Base-by-base conservation (phyloP, 139 green algal species). In the Auxenochlorella pyrenoidosa region DNA sequence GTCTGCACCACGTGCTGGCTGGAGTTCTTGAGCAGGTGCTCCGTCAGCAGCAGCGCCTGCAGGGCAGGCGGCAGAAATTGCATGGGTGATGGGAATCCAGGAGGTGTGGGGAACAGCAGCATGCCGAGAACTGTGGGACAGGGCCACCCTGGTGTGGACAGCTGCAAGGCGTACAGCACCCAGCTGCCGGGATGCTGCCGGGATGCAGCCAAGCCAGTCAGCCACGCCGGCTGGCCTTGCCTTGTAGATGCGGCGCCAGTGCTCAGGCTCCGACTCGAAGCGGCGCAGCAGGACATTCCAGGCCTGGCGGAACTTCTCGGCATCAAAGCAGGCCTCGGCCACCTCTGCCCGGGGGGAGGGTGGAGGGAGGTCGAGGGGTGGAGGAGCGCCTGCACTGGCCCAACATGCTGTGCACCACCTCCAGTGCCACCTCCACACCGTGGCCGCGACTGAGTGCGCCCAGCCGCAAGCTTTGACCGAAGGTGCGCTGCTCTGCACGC, bases 1-100 rank as follows among this genome's bases (percentile, higher is more conserved):
- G 58, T 70, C 51, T 87, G 83, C 34, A 87, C 83, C 51, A 82
- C 83, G 38, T 87, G 83, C 83, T 87, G 83, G 40, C 68, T 82
- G 30, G 36, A 70, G 68, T 87, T 79, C 72, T 87, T 87, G n/a
- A 87, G 21, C 47, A 87, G 83, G 71, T 82, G 73, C 83, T 87
- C 83, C 5, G 73, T 87, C 51, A 87, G 68, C 51, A 87, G 73
- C 71, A 87, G 83, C 38, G 70, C 58, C 72, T 87, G 72, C 16
- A 38, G 34, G 41, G 77, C 18, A 36, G 51, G 10, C 43, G 63
- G 38, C 30, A 34, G 4, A 34, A 4, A 21, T 15, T 43, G 63
- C 16, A n/a, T 19, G 16, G 47, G 47, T 10, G 47, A 10, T 54
- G 47, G 47, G 8, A 54, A 6, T 6, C 47, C 47, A 54, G 47